Percentiles rank a stretch among this genome's conserved stretches.
phyloP scores from a whole-genome alignment of 192 early-diverging fungal species.

The Coemansia sp. region DNA sequence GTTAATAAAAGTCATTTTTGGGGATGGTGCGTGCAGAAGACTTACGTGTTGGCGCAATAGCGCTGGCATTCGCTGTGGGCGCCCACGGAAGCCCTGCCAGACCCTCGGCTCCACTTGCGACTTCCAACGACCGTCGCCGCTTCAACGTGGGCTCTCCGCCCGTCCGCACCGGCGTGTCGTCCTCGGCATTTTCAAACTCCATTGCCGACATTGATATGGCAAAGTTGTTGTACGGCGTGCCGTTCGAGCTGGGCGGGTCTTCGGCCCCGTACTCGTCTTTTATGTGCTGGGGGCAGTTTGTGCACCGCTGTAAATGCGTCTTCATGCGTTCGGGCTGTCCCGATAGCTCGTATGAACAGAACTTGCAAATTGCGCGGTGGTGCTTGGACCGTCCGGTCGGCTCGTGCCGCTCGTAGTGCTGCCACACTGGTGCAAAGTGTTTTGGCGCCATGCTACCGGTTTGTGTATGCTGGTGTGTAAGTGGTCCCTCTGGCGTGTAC shows the following conservation, averaged over 20 bases:
- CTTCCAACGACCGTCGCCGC: constrained; percentile 35
- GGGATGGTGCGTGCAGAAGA: not conserved
- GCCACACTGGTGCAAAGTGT: constrained; percentile 55
- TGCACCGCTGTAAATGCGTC: constrained; percentile 48
- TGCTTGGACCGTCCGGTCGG: constrained; percentile 54
- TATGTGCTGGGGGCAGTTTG: constrained; percentile 28
- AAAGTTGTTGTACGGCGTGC: not conserved
- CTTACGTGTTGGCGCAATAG: constrained; percentile 37
- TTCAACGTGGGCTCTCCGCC: constrained; percentile 19
- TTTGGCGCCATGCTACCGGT: constrained; percentile 53
- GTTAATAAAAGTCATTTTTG: not conserved
- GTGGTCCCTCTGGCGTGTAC: not conserved
- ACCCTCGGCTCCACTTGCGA: constrained; percentile 34
- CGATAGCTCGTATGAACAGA: constrained; percentile 50
- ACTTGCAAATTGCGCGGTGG: constrained; percentile 52
- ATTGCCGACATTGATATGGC: constrained; percentile 3
- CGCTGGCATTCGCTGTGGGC: constrained; percentile 28
- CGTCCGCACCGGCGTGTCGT: not conserved
- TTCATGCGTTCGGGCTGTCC: constrained; percentile 55
- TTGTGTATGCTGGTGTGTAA: too few relatives aligned
- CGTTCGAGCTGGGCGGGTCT: constrained; percentile 8
- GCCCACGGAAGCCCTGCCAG: constrained; percentile 44
- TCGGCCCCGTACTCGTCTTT: constrained; percentile 39
- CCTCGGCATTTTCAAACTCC: constrained; percentile 18
- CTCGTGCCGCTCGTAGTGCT: constrained; percentile 53